These are phyloP conservation scores for Chamaecrista fasciculata DNA, from an alignment of 306 rosid species.

Conservation along the genomic window DNA sequence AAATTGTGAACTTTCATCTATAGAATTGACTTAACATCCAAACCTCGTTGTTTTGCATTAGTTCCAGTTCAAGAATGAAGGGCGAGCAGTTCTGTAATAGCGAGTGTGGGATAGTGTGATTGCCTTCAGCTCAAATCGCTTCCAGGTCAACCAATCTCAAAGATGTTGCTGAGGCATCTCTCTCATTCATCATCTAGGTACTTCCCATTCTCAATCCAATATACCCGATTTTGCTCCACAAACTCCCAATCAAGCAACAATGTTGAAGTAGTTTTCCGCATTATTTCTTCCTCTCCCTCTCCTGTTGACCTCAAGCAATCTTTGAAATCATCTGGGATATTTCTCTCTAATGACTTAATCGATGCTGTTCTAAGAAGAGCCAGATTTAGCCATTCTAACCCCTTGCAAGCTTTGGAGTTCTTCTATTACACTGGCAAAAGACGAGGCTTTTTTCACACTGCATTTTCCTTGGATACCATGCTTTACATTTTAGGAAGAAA, in stretches of 20 bases:
- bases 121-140: neutral
- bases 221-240: conserved; percentile 36
- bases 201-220: neutral
- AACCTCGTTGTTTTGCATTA: too few relatives aligned
- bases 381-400: conserved; percentile 81
- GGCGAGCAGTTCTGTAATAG: neutral
- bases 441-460: conserved; percentile 74
- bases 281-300: conserved; percentile 44
- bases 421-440: conserved; percentile 57
- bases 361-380: conserved; percentile 73
- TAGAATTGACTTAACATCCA: too few relatives aligned
- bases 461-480: conserved; percentile 71
- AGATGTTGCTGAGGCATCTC: conserved; percentile 30
- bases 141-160: neutral
- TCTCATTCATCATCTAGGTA: conserved; percentile 28
- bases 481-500: conserved; percentile 74
- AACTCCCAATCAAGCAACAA: conserved; percentile 27
- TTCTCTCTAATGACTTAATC: conserved; percentile 71
- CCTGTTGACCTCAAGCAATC: conserved; percentile 41
- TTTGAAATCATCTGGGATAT: conserved; percentile 58
- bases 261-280: conserved; percentile 48
- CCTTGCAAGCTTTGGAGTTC: conserved; percentile 68
- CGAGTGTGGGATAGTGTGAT: neutral
- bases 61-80: neutral
- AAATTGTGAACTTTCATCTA: too few relatives aligned